phyloP scores from a whole-genome alignment of 805 yeast genomes.

The Wickerhamomyces kurtzmanii region DNA sequence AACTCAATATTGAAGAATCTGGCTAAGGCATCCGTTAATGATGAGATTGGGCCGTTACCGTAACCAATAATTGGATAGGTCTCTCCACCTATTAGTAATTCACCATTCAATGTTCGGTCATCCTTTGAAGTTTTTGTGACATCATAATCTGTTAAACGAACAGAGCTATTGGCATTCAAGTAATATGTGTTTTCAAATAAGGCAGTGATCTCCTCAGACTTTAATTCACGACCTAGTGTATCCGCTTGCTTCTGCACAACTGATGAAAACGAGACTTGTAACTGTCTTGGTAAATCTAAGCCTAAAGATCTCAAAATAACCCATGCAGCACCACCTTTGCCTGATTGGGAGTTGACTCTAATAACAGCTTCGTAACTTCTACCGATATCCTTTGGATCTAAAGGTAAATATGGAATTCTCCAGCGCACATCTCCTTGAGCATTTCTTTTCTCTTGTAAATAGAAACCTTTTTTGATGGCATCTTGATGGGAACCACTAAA shows the following conservation, averaged over 20 bases:
- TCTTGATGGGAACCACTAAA: conserved; percentile 70
- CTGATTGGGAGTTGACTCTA: conserved; percentile 80
- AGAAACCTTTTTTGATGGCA: conserved; percentile 61
- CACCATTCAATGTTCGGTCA: conserved; percentile 32
- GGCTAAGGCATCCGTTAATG: conserved; percentile 57
- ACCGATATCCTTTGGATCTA: conserved; percentile 77
- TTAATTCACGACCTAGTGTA: conserved; percentile 56
- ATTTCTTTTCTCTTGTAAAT: conserved; percentile 39
- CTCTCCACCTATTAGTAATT: conserved; percentile 25
- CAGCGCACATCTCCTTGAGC: conserved; percentile 41
- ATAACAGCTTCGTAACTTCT: conserved; percentile 76
- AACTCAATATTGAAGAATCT: conserved; percentile 39
- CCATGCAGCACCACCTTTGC: conserved; percentile 88
- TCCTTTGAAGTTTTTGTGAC: conserved; percentile 24
- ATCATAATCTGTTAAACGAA: conserved; percentile 31
- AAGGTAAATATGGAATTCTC: conserved; percentile 70
- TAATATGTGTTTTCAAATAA: conserved; percentile 50
- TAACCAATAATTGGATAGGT: conserved; percentile 34
- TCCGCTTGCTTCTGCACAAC: conserved; percentile 61
- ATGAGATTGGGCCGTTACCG: conserved; percentile 77
- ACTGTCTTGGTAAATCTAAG: conserved; percentile 60
- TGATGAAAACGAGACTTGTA: conserved; percentile 60
- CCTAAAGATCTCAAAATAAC: conserved; percentile 61
- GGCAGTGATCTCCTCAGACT: conserved; percentile 51
- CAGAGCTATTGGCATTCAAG: conserved; percentile 25